Percentiles rank a stretch among this genome's conserved stretches.
These are phyloP conservation scores for Fusarium scirpi DNA, from an alignment of 2,329 filamentous ascomycete species.

Conservation along the genomic window DNA sequence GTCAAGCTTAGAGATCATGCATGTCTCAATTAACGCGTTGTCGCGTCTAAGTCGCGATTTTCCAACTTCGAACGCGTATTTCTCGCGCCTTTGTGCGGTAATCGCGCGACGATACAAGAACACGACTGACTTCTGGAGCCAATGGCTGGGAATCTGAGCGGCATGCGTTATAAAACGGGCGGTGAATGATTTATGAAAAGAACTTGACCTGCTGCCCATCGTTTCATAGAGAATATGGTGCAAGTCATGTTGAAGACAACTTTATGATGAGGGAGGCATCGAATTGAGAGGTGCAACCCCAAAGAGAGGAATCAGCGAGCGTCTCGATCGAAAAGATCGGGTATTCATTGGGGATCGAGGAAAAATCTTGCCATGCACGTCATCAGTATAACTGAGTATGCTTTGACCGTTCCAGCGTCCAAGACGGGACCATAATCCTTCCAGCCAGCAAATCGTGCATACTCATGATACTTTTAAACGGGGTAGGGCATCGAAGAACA, in stretches of 20 bases:
- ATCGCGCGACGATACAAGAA: slow-evolving; percentile 22
- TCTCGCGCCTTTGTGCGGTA: slow-evolving; percentile 27
- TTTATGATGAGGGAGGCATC: slow-evolving; percentile 2
- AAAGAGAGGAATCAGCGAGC: not conserved
- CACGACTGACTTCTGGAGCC: slow-evolving; percentile 18
- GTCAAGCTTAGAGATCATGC: slow-evolving; percentile 1
- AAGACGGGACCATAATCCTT: not conserved
- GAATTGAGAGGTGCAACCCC: not conserved
- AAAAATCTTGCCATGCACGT: slow-evolving; percentile 8
- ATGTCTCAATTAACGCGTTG: slow-evolving; percentile 36
- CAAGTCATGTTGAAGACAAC: not conserved
- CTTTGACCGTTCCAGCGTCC: not conserved
- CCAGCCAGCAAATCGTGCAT: slow-evolving; percentile 29
- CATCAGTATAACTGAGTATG: slow-evolving; percentile 10
- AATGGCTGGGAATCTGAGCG: slow-evolving; percentile 17
- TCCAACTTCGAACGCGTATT: slow-evolving; percentile 24
- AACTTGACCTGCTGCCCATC: not conserved
- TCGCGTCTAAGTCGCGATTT: slow-evolving; percentile 29
- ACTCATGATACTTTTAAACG: slow-evolving; percentile 5
- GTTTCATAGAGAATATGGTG: not conserved
- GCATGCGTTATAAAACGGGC: slow-evolving; percentile 21
- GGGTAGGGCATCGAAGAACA: slow-evolving; percentile 2
- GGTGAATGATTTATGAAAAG: slow-evolving; percentile 14
- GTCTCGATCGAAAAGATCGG: slow-evolving; percentile 1
- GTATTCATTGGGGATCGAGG: slow-evolving; percentile 2